Conservation (phyloP, 75 land plant genomes). For the Picea sitchensis region DNA sequence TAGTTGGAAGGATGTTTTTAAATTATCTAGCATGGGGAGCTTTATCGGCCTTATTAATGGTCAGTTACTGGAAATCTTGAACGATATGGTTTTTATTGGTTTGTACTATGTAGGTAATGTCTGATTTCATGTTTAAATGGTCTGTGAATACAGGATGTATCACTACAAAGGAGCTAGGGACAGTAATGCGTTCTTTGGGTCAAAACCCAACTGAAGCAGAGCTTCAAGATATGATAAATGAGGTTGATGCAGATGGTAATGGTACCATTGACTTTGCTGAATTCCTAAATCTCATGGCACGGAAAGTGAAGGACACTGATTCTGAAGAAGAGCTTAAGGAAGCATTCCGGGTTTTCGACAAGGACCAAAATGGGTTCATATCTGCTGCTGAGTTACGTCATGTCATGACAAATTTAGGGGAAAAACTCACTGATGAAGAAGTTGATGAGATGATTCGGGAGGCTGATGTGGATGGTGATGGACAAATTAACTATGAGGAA, state of each 20-base stretch:
- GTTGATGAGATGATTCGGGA: slow-evolving; percentile 82
- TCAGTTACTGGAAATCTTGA: too few relatives aligned
- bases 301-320: slow-evolving; percentile 78
- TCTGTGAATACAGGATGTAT: slow-evolving; percentile 31
- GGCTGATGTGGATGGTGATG: slow-evolving; percentile 72
- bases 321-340: slow-evolving; percentile 78
- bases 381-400: slow-evolving; percentile 84
- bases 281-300: slow-evolving; percentile 63
- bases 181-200: slow-evolving; percentile 62
- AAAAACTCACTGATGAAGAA: slow-evolving; percentile 81
- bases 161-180: slow-evolving; percentile 68
- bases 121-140: too few relatives aligned
- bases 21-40: too few relatives aligned
- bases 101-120: too few relatives aligned
- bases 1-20: too few relatives aligned
- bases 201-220: slow-evolving; percentile 75
- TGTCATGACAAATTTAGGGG: slow-evolving; percentile 86
- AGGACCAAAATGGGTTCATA: slow-evolving; percentile 86
- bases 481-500: slow-evolving; percentile 71
- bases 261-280: slow-evolving; percentile 67
- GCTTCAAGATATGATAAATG: slow-evolving; percentile 67
- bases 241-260: slow-evolving; percentile 75
- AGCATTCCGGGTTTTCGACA: slow-evolving; percentile 83
- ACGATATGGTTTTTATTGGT: too few relatives aligned
- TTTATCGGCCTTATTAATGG: too few relatives aligned